phyloP scores from a whole-genome alignment of 441 rosid genomes.

The Aleurites moluccanus region DNA sequence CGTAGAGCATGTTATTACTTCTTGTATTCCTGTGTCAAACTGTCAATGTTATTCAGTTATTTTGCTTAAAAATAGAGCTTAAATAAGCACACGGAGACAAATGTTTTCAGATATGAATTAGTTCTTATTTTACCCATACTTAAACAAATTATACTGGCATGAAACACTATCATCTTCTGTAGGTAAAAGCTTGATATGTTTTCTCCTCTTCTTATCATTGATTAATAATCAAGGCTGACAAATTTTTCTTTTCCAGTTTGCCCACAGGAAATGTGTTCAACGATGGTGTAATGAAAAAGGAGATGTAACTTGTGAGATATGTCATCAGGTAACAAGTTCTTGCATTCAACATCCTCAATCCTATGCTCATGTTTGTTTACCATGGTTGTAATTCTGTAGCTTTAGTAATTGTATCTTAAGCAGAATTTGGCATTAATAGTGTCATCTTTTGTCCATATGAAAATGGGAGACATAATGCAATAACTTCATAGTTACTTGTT shows the following conservation, averaged over 20 bases:
- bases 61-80: background rate
- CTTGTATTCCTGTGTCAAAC: background rate
- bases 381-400: background rate
- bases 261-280: constrained; percentile 94
- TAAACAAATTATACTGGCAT: background rate
- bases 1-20: background rate
- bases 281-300: constrained; percentile 97
- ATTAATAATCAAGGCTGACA: constrained; percentile 18
- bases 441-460: background rate
- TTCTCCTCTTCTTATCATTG: background rate
- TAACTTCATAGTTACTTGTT: background rate
- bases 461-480: background rate
- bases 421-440: background rate
- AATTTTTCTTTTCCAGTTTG: constrained; percentile 44
- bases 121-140: background rate
- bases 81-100: background rate
- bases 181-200: background rate
- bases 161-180: background rate
- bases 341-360: constrained; percentile 9
- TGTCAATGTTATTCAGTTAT: background rate
- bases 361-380: background rate
- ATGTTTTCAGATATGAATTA: background rate
- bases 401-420: background rate
- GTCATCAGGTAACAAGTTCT: constrained; percentile 63
- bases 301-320: constrained; percentile 85